Percentiles rank a stretch among this genome's conserved stretches.
Conservation (phyloP, 495 filamentous ascomycete species). For the Aspergillus cavernicola region DNA sequence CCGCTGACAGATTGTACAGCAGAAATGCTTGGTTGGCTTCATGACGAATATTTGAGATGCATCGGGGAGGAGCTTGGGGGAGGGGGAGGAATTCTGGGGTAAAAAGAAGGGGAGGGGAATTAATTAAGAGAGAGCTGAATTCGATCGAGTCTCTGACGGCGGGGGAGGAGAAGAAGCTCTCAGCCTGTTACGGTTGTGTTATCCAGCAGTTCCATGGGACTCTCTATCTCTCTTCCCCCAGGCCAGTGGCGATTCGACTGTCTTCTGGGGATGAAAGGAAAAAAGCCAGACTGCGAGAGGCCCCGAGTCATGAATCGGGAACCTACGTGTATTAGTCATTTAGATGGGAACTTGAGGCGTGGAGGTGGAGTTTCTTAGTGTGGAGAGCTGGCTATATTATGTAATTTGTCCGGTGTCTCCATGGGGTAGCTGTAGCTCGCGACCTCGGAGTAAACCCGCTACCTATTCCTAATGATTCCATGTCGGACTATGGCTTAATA, state of each 20-base stretch:
- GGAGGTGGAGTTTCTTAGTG: too few species aligned
- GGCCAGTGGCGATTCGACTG: neutral
- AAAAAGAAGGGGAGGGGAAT: conserved; percentile 13
- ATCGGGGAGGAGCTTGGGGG: conserved; percentile 34
- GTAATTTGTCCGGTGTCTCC: too few species aligned
- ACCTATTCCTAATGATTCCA: too few species aligned
- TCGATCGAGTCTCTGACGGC: neutral
- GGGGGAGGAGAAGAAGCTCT: neutral
- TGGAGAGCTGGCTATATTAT: too few species aligned
- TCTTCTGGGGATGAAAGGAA: neutral
- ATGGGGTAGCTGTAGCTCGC: too few species aligned
- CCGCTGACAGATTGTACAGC: conserved; percentile 45
- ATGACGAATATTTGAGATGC: conserved; percentile 20
- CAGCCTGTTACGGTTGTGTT: neutral
- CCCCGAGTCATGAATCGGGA: neutral
- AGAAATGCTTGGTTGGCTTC: conserved; percentile 45
- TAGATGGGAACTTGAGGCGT: too few species aligned
- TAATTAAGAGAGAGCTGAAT: neutral
- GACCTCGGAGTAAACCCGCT: too few species aligned
- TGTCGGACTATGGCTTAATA: too few species aligned
- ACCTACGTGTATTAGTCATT: too few species aligned
- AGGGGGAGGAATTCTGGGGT: conserved; percentile 23
- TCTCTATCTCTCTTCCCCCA: neutral
- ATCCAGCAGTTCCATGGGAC: conserved; percentile 1
- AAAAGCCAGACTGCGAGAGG: too few species aligned